phyloP scores from a whole-genome alignment of 495 filamentous ascomycete species.

The Aspergillus carlsbadensis region DNA sequence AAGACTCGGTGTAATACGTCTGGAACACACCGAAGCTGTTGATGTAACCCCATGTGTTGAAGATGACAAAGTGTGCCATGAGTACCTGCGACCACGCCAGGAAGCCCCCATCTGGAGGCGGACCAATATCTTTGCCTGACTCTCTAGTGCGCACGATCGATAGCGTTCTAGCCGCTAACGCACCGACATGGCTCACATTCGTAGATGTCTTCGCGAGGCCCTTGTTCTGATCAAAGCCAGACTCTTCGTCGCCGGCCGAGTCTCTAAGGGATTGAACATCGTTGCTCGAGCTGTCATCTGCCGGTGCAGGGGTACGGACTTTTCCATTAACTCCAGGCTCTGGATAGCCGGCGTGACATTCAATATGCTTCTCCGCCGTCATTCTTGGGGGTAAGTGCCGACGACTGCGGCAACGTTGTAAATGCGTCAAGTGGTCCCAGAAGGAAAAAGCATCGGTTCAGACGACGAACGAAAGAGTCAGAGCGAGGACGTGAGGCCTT shows the following conservation, averaged over 20 bases:
- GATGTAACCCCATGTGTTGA: conserved; percentile 76
- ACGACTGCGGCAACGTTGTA: neutral
- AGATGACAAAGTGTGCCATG: conserved; percentile 65
- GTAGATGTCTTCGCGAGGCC: conserved; percentile 26
- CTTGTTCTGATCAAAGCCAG: conserved; percentile 16
- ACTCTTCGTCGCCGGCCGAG: conserved; percentile 28
- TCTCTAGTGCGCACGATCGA: conserved; percentile 46
- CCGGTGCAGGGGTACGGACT: neutral
- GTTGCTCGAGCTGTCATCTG: conserved; percentile 5
- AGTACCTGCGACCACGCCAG: conserved; percentile 66
- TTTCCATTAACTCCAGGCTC: neutral
- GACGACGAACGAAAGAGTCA: too few species aligned
- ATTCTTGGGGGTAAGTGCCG: neutral
- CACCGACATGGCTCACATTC: conserved; percentile 27
- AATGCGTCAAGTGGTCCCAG: neutral
- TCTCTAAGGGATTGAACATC: conserved; percentile 3
- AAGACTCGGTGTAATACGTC: conserved; percentile 62
- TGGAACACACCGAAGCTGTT: conserved; percentile 82
- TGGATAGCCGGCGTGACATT: neutral
- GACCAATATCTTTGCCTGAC: conserved; percentile 52
- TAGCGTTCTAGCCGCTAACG: conserved; percentile 29
- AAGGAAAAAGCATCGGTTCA: neutral
- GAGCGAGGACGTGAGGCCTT: too few species aligned
- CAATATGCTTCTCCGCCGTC: neutral
- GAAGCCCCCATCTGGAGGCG: conserved; percentile 53